Evolutionary conservation across 768 basidiomycete genomes (phyloP), one percentile per base, ranked within the genome.

Genomic region (Lentinula boryana): DNA sequence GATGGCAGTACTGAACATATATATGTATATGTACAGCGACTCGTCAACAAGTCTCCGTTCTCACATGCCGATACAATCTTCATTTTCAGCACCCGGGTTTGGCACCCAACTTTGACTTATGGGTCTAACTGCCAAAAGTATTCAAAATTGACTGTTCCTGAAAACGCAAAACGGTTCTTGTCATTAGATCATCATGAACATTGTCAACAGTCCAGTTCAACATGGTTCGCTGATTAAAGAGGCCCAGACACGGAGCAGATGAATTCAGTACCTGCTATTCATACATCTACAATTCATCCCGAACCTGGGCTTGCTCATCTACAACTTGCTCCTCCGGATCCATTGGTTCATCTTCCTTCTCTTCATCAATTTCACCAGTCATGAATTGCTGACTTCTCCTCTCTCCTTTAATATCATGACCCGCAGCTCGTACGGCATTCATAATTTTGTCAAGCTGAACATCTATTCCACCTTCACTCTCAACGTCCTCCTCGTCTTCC

Each of bases 341-440:
- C 50, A 63, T 63, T 38, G 63, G 62, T 62, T 65, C 65, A 31
- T 21, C 32, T 33, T 46, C 27, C 36, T 60, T 62, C 40, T 61
- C 58, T 48, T 53, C 44, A 36, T 57, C 36, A 9, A 31, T 32
- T 23, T 62, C 33, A 48, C 36, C 62, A 40, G 44, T 44, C 32
- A 44, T 33, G n/a, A 38, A 27, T 51, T 56, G 62, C 35, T 50
- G 58, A 18, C 53, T 50, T 36, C 51, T 40, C 21, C 35, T 58
- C 41, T 33, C 59, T 9, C 55, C 21, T 55, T 46, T 48, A 9
- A 58, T 10, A 48, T 58, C 32, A 36, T 23, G 35, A 15, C 84
- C 82, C 18, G 80, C 83, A 27, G 77, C 80, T 27, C 80, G 80
- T 46, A 89, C 68, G 41, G 78, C 76, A 13, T 83, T 78, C 43